Percentiles rank a stretch among this genome's conserved stretches.
These are phyloP conservation scores for Dactylellina haptotyla DNA, from an alignment of 2,329 filamentous ascomycete species.

Conservation along the genomic window DNA sequence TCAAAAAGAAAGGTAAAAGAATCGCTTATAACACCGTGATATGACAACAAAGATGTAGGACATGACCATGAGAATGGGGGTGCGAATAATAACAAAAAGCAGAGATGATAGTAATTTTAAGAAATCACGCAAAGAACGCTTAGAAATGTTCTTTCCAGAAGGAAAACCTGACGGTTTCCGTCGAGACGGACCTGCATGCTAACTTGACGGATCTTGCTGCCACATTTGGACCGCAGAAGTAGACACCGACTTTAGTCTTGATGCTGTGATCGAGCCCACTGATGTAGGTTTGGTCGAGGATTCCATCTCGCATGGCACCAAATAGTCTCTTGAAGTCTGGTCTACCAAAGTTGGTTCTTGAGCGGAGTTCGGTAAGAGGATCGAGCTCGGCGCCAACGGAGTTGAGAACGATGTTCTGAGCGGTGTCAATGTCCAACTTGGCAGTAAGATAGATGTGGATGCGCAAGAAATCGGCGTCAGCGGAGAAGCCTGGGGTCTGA, in stretches of 20 bases:
- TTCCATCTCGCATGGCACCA: slow-evolving; percentile 84
- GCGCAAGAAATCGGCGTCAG: slow-evolving; percentile 81
- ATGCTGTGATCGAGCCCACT: slow-evolving; percentile 79
- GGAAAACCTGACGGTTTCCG: slow-evolving; percentile 85
- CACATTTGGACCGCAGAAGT: slow-evolving; percentile 91
- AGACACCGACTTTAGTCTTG: slow-evolving; percentile 90
- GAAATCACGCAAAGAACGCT: slow-evolving; percentile 13
- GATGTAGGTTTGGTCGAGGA: slow-evolving; percentile 85
- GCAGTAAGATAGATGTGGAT: slow-evolving; percentile 99
- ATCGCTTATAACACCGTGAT: slow-evolving; percentile 54
- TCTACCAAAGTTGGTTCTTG: slow-evolving; percentile 91
- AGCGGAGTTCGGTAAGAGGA: slow-evolving; percentile 88
- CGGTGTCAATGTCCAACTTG: slow-evolving; percentile 87
- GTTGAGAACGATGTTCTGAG: slow-evolving; percentile 97
- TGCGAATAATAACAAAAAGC: slow-evolving; percentile 6
- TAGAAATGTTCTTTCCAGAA: slow-evolving; percentile 94
- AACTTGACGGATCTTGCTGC: slow-evolving; percentile 84
- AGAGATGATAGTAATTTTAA: slow-evolving; percentile 5
- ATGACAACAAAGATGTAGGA: slow-evolving; percentile 44
- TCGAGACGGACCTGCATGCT: slow-evolving; percentile 78
- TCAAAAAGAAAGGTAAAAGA: slow-evolving; percentile 29
- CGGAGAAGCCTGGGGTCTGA: slow-evolving; percentile 74
- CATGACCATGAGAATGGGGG: slow-evolving; percentile 36
- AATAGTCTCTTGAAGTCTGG: slow-evolving; percentile 88
- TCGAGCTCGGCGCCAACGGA: slow-evolving; percentile 87